phyloP scores from a whole-genome alignment of 1,284 basidiomycete genomes.

The Chiua sp. region DNA sequence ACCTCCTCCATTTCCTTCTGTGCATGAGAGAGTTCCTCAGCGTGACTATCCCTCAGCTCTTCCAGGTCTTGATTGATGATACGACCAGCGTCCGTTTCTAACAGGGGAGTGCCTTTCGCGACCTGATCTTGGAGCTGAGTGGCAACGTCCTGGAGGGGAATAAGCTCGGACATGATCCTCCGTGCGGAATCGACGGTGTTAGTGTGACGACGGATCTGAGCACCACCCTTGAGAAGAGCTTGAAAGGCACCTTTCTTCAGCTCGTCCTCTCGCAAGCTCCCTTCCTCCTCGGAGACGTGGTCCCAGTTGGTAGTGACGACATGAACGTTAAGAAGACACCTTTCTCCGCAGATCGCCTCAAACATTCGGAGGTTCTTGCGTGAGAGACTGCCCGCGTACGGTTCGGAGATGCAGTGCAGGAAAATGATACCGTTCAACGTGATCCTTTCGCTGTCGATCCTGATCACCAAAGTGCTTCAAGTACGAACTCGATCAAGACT shows the following conservation, averaged over 20 bases:
- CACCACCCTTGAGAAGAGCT: slow-evolving; percentile 1
- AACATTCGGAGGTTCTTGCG: slow-evolving; percentile 50
- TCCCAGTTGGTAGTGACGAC: slow-evolving; percentile 8
- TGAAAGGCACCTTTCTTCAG: slow-evolving; percentile 5
- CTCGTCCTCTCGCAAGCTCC: background rate
- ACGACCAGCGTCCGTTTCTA: slow-evolving; percentile 1
- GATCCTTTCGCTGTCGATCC: background rate
- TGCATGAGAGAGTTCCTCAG: background rate
- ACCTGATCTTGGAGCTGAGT: slow-evolving; percentile 10
- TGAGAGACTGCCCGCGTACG: slow-evolving; percentile 48
- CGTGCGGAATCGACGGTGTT: slow-evolving; percentile 6
- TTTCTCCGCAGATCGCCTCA: slow-evolving; percentile 49
- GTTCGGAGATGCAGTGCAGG: slow-evolving; percentile 37
- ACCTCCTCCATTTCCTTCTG: slow-evolving; percentile 6
- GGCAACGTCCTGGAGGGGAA: slow-evolving; percentile 1
- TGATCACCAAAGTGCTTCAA: too few relatives aligned
- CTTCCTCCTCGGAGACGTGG: slow-evolving; percentile 2
- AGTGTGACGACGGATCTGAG: slow-evolving; percentile 4
- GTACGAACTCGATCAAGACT: background rate
- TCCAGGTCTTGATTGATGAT: background rate
- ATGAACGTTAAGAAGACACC: slow-evolving; percentile 20
- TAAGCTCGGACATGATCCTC: slow-evolving; percentile 4
- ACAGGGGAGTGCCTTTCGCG: background rate
- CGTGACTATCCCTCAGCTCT: slow-evolving; percentile 5
- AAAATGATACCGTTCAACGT: slow-evolving; percentile 42